Base-by-base conservation (phyloP, 345 rosid genomes). In the Eucalyptus sideroxylon region DNA sequence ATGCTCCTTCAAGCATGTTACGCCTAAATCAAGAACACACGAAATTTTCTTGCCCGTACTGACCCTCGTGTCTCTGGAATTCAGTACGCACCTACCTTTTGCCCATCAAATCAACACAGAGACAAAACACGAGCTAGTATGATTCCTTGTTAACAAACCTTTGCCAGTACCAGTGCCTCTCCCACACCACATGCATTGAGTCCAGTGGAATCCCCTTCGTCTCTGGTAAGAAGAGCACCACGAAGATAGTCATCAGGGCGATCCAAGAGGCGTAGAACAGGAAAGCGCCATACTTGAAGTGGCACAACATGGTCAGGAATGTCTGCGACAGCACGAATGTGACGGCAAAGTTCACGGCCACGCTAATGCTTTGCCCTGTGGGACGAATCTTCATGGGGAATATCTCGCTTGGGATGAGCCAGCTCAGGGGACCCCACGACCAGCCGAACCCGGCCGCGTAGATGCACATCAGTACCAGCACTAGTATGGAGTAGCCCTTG, bases 401-500 rank as follows among this genome's bases (percentile, higher is more conserved):
- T 55, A 95, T 96, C 90, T 96, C 98, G 69, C 97, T 93, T 4
- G 97, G 96, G 87, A 96, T 92, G 81, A 96, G 94, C 95, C 95
- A 94, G 53, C 91, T 83, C 12, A 96, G 90, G 15, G 97, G 97
- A 7, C 98, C 97, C 98, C 97, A 96, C 4, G 97, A 95, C 96
- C 95, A 96, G 7, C 95, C 98, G 80, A 95, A 96, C 19, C 98
- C 98, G 21, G 96, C 94, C 4, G 94, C 94, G 37, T 94, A 96
- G 30, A 93, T 27, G 92, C 97, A 94, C 95, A 93, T 93, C 26
- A 95, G 90, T 27, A 91, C 91, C 11, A 96, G 91, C 15, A 96
- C 93, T 34, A 92, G 59, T 53, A 94, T 44, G 15, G 93, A 93
- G 19, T 91, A 31, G 50, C 91, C 95, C 92, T 87, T 93, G 87